These are phyloP conservation scores for Fagus sylvatica DNA, from an alignment of 306 rosid genomes.

Conservation along the genomic window DNA sequence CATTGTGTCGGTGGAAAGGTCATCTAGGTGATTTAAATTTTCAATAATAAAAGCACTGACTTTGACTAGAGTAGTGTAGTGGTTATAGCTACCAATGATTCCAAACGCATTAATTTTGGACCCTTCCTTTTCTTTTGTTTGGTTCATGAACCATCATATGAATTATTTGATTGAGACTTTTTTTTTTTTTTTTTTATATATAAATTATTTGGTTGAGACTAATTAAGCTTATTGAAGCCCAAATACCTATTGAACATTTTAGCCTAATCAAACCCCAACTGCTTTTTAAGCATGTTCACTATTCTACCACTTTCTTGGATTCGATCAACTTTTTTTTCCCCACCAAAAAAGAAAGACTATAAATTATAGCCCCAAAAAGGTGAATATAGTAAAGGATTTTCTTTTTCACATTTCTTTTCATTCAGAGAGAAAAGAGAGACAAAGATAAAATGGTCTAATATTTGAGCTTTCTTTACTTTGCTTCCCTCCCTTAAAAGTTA, in stretches of 20 bases:
- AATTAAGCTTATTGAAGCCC: not conserved
- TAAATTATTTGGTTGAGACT: not conserved
- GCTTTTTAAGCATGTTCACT: not conserved
- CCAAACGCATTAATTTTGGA: not conserved
- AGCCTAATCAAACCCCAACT: not conserved
- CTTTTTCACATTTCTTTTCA: not conserved
- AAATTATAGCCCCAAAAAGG: too few relatives aligned
- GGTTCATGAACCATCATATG: not conserved
- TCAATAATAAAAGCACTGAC: not conserved
- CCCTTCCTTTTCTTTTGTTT: not conserved
- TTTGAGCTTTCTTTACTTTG: not conserved
- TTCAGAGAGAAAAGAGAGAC: not conserved
- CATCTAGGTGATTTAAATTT: not conserved
- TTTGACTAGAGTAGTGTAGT: constrained; percentile 9
- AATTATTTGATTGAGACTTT: not conserved
- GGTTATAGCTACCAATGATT: constrained; percentile 20
- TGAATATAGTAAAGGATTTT: too few relatives aligned
- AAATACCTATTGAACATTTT: not conserved
- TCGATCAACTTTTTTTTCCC: not conserved
- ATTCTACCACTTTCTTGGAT: not conserved
- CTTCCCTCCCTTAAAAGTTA: too few relatives aligned
- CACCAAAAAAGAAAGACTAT: not conserved
- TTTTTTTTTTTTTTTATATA: too few relatives aligned
- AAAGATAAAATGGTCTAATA: not conserved
- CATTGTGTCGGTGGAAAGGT: constrained; percentile 26